phyloP scores from a whole-genome alignment of 306 rosid genomes.

The Acacia acuminata region DNA sequence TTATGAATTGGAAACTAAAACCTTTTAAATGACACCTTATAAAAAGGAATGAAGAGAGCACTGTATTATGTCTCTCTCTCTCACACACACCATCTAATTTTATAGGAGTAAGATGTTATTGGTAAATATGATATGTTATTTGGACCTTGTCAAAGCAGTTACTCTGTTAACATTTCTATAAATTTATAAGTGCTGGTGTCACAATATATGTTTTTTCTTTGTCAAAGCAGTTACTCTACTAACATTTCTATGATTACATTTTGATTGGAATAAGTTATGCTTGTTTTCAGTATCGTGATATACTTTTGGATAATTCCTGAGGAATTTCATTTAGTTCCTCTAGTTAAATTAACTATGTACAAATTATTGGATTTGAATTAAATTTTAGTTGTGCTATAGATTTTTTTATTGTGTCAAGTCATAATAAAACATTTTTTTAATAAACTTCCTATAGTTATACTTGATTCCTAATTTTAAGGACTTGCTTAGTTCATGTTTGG shows the following conservation, averaged over 20 bases:
- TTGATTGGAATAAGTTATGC: conserved; percentile 3
- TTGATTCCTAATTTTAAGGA: conserved; percentile 5
- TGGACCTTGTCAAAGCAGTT: conserved; percentile 22
- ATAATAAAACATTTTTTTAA: not conserved
- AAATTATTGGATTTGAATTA: not conserved
- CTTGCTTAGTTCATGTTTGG: conserved; percentile 9
- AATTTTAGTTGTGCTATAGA: too few species aligned
- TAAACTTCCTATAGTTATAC: conserved; percentile 7
- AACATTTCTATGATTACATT: conserved; percentile 1
- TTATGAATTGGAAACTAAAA: not conserved
- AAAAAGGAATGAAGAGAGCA: not conserved
- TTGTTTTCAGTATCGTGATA: conserved; percentile 14
- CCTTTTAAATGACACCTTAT: not conserved
- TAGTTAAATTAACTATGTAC: not conserved
- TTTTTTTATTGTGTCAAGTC: not conserved
- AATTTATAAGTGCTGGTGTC: not conserved
- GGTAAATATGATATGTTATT: conserved; percentile 9
- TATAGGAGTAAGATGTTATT: not conserved
- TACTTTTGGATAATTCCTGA: conserved; percentile 21
- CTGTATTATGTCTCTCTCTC: not conserved
- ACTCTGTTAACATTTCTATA: not conserved
- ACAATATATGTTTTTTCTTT: not conserved
- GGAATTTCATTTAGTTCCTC: not conserved
- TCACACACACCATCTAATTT: not conserved
- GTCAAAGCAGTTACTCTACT: not conserved